Percentiles rank a stretch among this genome's conserved stretches.
Evolutionary conservation across 2,329 filamentous ascomycete species (phyloP).

Genomic region (Rosellinia necatrix): DNA sequence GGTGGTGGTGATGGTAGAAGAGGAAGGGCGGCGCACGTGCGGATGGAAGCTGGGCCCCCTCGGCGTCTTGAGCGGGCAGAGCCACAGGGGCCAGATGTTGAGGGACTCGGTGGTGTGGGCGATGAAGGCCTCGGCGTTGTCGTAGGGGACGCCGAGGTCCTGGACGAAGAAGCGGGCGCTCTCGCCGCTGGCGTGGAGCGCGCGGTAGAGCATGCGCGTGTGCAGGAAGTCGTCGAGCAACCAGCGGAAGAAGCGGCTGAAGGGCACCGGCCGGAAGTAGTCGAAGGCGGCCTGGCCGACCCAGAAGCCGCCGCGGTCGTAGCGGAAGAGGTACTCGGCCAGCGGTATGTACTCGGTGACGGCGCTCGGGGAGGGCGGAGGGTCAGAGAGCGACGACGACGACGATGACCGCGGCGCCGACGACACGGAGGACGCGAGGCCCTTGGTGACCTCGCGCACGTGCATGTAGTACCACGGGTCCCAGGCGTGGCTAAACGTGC

Average conservation of each 20-base stretch:
- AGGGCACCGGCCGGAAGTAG: slow-evolving; percentile 69
- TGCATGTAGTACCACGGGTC: slow-evolving; percentile 83
- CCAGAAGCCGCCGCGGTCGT: slow-evolving; percentile 78
- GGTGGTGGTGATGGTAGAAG: too few relatives aligned
- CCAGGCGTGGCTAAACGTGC: slow-evolving; percentile 54
- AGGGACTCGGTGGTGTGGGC: slow-evolving; percentile 57
- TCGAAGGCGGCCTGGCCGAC: slow-evolving; percentile 68
- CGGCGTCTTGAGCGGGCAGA: slow-evolving; percentile 59
- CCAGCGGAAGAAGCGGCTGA: slow-evolving; percentile 68
- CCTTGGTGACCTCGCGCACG: slow-evolving; percentile 54
- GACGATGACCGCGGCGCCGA: slow-evolving; percentile 36
- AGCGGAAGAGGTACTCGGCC: slow-evolving; percentile 76
- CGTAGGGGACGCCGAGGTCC: slow-evolving; percentile 65
- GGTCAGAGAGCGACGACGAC: slow-evolving; percentile 28
- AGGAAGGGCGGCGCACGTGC: slow-evolving; percentile 44
- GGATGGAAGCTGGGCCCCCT: slow-evolving; percentile 60
- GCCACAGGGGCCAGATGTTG: slow-evolving; percentile 64
- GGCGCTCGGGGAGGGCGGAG: slow-evolving; percentile 11
- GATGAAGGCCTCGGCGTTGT: slow-evolving; percentile 56
- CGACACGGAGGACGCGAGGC: slow-evolving; percentile 34
- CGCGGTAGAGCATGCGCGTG: slow-evolving; percentile 75
- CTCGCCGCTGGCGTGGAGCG: slow-evolving; percentile 69
- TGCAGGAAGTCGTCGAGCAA: slow-evolving; percentile 74
- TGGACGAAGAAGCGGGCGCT: slow-evolving; percentile 70
- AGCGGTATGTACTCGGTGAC: slow-evolving; percentile 65